Evolutionary conservation across 108 stramenopile species (phyloP).

Genomic region (Aureococcus anophagefferens): DNA sequence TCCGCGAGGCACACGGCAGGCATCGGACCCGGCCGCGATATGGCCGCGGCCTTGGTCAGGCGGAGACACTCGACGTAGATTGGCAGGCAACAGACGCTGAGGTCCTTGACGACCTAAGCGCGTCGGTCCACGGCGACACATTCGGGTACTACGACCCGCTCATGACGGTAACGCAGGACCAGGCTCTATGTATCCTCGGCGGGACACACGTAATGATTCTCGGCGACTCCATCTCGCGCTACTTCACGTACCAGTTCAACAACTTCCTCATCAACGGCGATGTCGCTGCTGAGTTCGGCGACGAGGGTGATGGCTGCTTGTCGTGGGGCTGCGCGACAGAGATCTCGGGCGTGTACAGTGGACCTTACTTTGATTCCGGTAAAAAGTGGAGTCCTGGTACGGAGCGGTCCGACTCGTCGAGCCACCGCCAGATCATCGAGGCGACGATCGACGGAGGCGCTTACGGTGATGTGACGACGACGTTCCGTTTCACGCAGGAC

Average conservation of each 20-base stretch:
- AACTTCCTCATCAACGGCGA: background rate
- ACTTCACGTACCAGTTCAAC: background rate
- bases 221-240: background rate
- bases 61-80: too few species aligned
- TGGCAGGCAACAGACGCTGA: too few species aligned
- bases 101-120: too few species aligned
- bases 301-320: background rate
- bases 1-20: too few species aligned
- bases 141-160: background rate
- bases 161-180: background rate
- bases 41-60: too few species aligned
- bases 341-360: too few species aligned
- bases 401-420: background rate
- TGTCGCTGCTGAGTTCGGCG: background rate
- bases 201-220: background rate
- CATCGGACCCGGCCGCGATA: too few species aligned
- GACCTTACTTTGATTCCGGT: too few species aligned
- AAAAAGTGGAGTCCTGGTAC: background rate
- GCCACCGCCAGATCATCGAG: background rate
- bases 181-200: background rate
- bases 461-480: background rate
- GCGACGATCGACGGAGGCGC: background rate
- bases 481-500: background rate
- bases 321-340: background rate
- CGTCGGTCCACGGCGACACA: too few species aligned